Evolutionary conservation across 2,329 filamentous ascomycete species (phyloP), one percentile per base, ranked within the genome.

Genomic region (Trichoderma sp.): DNA sequence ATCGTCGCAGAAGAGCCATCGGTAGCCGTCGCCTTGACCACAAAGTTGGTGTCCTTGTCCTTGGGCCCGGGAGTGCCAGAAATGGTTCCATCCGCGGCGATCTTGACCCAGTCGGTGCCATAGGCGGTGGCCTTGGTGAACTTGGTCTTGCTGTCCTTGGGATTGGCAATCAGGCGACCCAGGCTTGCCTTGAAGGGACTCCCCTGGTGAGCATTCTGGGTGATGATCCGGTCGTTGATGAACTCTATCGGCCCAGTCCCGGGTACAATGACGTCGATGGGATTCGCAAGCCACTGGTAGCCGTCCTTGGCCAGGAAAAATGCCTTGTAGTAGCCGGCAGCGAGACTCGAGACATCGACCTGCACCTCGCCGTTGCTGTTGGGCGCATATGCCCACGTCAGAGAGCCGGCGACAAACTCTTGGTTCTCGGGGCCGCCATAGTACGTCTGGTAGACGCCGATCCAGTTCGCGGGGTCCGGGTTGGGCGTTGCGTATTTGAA

Each of bases 141-240:
- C 9, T 45, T 72, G 17, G 76, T 74, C 0, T 68, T 57, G 15
- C 67, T 27, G 52, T 72, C 72, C 15, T 71, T 71, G 17, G 67
- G 71, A 25, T 74, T 75, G 7, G 68, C 74, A 15, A 81, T 64
- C 15, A 82, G 71, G 5, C 80, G 79, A 2, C 54, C 42, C 45
- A 81, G 70, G 7, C 67, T 72, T 22, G 76, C 75, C 1, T 74
- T 69, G 64, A 78, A 82, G 3, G 57, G 54, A 5, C 79, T 76
- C 13, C 75, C 77, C 13, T 74, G 70, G 1, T 78, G 76, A 3
- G 75, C 79, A 68, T 81, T 81, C n/a, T 76, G 75, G 2, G 78
- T 74, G 5, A 75, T 78, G 39, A 76, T 68, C 1, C 70, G 66
- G 27, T 72, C 67, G 12, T 74, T 72, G 42, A 78, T 72, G 64